These are phyloP conservation scores for Phaeomoniella chlamydospora DNA, from an alignment of 2,329 filamentous ascomycete species.

Conservation along the genomic window DNA sequence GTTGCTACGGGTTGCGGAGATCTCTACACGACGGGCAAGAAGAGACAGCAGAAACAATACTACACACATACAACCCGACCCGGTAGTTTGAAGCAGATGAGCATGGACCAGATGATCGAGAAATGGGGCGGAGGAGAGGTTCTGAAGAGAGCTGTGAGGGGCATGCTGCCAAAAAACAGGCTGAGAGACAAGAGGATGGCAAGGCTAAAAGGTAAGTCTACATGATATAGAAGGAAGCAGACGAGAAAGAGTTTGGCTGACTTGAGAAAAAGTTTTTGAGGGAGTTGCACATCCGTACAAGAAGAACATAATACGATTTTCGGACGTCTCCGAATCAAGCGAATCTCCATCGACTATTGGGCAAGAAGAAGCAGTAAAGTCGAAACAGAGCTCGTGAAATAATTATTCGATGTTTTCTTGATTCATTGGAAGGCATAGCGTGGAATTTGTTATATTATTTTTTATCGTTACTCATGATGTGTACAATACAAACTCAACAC, in stretches of 20 bases:
- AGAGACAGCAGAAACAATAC: conserved; percentile 88
- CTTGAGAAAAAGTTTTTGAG: conserved; percentile 55
- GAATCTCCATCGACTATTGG: neutral
- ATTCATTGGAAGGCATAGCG: neutral
- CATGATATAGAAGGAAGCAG: conserved; percentile 1
- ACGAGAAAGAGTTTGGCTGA: conserved; percentile 2
- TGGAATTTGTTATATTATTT: conserved; percentile 3
- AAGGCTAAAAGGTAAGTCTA: conserved; percentile 63
- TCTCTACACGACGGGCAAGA: conserved; percentile 78
- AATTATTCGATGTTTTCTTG: neutral
- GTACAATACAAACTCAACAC: neutral
- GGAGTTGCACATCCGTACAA: conserved; percentile 84
- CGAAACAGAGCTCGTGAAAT: conserved; percentile 1
- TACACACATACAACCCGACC: conserved; percentile 88
- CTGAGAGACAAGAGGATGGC: conserved; percentile 76
- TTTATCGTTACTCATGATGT: conserved; percentile 2
- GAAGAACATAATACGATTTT: conserved; percentile 65
- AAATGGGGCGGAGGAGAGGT: conserved; percentile 92
- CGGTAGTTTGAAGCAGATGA: conserved; percentile 72
- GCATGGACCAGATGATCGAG: conserved; percentile 86
- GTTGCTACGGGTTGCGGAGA: conserved; percentile 83
- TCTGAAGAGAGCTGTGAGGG: conserved; percentile 77
- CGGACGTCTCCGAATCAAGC: neutral
- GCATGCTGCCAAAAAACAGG: conserved; percentile 96
- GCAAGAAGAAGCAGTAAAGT: neutral